Base-by-base conservation (phyloP, 768 basidiomycete species). In the Strobilomyces dryophilus region DNA sequence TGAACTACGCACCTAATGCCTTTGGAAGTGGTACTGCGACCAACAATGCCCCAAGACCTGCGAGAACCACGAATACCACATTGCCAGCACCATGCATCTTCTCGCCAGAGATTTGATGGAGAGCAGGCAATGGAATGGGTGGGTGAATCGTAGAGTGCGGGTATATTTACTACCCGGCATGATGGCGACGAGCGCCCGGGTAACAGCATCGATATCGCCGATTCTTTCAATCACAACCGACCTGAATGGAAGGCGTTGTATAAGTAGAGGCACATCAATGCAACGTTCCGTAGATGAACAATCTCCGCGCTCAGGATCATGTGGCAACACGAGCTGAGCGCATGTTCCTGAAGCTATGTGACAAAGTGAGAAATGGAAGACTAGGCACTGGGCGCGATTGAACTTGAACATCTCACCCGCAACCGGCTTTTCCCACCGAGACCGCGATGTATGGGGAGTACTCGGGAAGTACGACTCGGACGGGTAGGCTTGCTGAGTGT, bases 21-120 rank as follows among this genome's bases (percentile, higher is more conserved):
- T 76, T 80, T 5, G 78, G 75, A 6, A 79, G 60, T 4, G 83
- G 81, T 10, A 80, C 45, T 29, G 77, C 46, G 10, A 71, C 63
- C 1, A 77, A 48, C n/a, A 80, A 39, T 40, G 73, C 66, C 3
- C 67, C 68, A 9, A 78, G 14, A 65, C 75, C 69, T n/a, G 76
- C 63, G 43, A 73, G 51, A 26, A 70, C 57, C 2, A 75, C 54
- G 54, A 62, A 72, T 5, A 60, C 2, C 21, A 54, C 49, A 8
- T 55, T 59, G 40, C 32, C 24, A 24, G 10, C 17, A 21, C 36
- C 51, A 29, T 46, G 10, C 60, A 62, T 62, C 24, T 39, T 35
- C 37, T 27, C 46, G 29, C 24, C 18, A 37, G 39, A 18, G 5
- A 36, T 27, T 27, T 14, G 27, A 34, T 15, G 15, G 24, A 43